A percentile compares a stretch with the other conserved stretches of the same genome.
phyloP scores from a whole-genome alignment of 2,329 filamentous ascomycete genomes.

The Fusarium globosum region DNA sequence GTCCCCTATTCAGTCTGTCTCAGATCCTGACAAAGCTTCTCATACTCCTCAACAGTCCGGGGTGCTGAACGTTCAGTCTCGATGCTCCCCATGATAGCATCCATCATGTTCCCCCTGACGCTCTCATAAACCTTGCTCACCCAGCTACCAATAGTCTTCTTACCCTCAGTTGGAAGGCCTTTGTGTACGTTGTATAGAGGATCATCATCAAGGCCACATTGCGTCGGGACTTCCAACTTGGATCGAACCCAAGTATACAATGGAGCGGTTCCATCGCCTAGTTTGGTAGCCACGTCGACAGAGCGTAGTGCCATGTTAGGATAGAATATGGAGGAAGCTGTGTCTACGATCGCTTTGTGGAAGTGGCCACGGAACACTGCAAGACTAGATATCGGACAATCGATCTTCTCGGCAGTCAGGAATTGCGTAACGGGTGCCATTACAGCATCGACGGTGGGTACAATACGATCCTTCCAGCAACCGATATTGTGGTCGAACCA shows the following conservation, averaged over 20 bases:
- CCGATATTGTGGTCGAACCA: conserved; percentile 45
- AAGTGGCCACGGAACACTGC: conserved; percentile 39
- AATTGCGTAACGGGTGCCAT: conserved; percentile 45
- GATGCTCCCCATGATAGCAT: conserved; percentile 43
- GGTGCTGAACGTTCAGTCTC: conserved; percentile 33
- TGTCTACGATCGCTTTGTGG: conserved; percentile 27
- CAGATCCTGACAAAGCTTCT: conserved; percentile 38
- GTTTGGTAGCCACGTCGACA: conserved; percentile 40
- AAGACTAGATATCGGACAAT: conserved; percentile 42
- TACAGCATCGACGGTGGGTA: conserved; percentile 43
- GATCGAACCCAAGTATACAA: conserved; percentile 48
- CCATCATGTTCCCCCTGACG: conserved; percentile 43
- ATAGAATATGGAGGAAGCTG: conserved; percentile 43
- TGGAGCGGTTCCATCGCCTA: conserved; percentile 47
- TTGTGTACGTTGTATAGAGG: conserved; percentile 43
- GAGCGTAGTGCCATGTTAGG: conserved; percentile 39
- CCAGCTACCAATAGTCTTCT: conserved; percentile 50
- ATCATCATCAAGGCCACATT: conserved; percentile 49
- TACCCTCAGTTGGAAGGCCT: conserved; percentile 35
- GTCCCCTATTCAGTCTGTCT: not conserved
- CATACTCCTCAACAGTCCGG: conserved; percentile 37
- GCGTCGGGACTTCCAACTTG: conserved; percentile 43
- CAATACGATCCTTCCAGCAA: conserved; percentile 46
- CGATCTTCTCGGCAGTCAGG: conserved; percentile 29
- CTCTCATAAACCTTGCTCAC: conserved; percentile 50